Percentiles rank a stretch among this genome's conserved stretches.
phyloP scores from a whole-genome alignment of 805 yeast species.

The Priceomyces carsonii region DNA sequence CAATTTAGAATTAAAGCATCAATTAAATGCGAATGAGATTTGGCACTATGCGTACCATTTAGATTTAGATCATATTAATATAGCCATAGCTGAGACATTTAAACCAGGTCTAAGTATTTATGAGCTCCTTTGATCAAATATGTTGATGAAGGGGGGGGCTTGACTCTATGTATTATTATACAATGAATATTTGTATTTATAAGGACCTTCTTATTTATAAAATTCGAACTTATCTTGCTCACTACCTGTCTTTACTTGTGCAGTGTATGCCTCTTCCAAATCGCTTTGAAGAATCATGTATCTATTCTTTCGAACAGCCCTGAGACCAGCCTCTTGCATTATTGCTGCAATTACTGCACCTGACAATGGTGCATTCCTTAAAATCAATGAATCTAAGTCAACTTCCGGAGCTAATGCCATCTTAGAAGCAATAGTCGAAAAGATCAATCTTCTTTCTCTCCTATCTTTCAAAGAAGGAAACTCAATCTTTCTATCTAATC shows the following conservation, averaged over 20 bases:
- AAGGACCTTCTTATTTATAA: slow-evolving; percentile 78
- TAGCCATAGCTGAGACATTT: slow-evolving; percentile 45
- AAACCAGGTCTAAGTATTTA: slow-evolving; percentile 67
- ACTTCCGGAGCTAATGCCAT: slow-evolving; percentile 98
- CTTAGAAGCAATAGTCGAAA: slow-evolving; percentile 92
- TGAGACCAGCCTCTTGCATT: slow-evolving; percentile 99
- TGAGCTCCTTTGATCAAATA: slow-evolving; percentile 23
- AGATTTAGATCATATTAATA: slow-evolving; percentile 76
- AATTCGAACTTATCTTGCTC: slow-evolving; percentile 98
- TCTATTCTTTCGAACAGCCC: slow-evolving; percentile 98
- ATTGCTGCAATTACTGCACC: slow-evolving; percentile 99
- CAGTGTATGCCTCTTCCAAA: slow-evolving; percentile 94
- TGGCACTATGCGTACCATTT: slow-evolving; percentile 50
- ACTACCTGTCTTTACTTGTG: slow-evolving; percentile 93
- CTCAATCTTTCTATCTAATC: slow-evolving; percentile 97
- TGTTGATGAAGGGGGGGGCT: not conserved
- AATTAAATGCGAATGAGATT: slow-evolving; percentile 10
- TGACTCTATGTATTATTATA: slow-evolving; percentile 2
- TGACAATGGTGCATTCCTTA: slow-evolving; percentile 94
- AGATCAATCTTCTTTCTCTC: slow-evolving; percentile 95
- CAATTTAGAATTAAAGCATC: slow-evolving; percentile 14
- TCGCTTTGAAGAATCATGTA: slow-evolving; percentile 95
- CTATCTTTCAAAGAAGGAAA: slow-evolving; percentile 95
- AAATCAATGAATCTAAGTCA: slow-evolving; percentile 90
- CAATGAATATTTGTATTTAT: too few relatives aligned